phyloP scores from a whole-genome alignment of 2,329 filamentous ascomycete genomes.

The Fusarium torulosum region DNA sequence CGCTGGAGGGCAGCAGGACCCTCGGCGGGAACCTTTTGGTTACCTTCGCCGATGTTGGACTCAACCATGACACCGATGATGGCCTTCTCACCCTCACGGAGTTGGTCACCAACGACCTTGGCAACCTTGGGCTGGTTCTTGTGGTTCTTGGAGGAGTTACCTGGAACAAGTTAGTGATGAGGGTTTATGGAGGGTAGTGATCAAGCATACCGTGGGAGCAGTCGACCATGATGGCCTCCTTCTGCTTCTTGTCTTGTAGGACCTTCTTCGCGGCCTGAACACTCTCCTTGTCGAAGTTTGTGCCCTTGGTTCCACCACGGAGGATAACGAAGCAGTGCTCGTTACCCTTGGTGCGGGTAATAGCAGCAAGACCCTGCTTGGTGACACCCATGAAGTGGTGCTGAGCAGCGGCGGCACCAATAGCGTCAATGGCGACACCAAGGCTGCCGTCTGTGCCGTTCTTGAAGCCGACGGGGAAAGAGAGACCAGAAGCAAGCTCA shows the following conservation, averaged over 20 bases:
- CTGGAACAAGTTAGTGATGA: constrained; percentile 57
- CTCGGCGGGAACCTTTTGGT: constrained; percentile 88
- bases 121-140: constrained; percentile 97
- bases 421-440: constrained; percentile 93
- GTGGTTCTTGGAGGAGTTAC: constrained; percentile 98
- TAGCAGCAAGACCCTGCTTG: constrained; percentile 95
- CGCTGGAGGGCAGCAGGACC: constrained; percentile 83
- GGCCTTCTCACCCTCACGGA: constrained; percentile 85
- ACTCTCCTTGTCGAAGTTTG: constrained; percentile 91
- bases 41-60: constrained; percentile 93
- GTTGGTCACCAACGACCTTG: constrained; percentile 82
- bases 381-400: constrained; percentile 99
- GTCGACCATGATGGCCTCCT: constrained; percentile 95
- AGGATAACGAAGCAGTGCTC: constrained; percentile 98
- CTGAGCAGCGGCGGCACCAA: constrained; percentile 84
- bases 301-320: constrained; percentile 88
- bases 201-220: constrained; percentile 87
- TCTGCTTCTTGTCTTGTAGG: constrained; percentile 84
- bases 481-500: constrained; percentile 93
- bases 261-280: constrained; percentile 84
- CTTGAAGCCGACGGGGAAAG: constrained; percentile 99
- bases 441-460: constrained; percentile 97
- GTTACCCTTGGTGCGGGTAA: constrained; percentile 92
- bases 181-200: constrained; percentile 55
- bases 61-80: constrained; percentile 99